Percentiles rank a stretch among this genome's conserved stretches.
Evolutionary conservation across 352 stramenopile genomes (phyloP).

Genomic region (Phytophthora pisi): DNA sequence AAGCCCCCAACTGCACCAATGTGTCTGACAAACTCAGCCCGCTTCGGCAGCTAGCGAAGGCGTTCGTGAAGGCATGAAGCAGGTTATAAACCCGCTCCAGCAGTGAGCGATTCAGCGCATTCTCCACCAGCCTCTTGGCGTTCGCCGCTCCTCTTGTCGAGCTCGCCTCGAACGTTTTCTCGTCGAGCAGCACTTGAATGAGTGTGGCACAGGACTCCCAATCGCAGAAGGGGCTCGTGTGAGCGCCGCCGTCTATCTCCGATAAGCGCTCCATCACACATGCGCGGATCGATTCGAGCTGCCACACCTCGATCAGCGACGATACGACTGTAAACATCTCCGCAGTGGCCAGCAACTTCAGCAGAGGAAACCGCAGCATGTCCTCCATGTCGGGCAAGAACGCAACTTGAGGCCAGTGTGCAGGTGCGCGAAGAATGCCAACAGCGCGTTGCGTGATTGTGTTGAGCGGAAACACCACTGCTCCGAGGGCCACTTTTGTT

Average conservation of each 20-base stretch:
- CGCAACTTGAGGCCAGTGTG: constrained; percentile 40
- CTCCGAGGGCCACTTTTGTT: constrained; percentile 42
- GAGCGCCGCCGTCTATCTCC: constrained; percentile 16
- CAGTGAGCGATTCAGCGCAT: constrained; percentile 39
- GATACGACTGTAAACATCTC: constrained; percentile 45
- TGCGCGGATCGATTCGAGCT: constrained; percentile 29
- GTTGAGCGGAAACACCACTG: constrained; percentile 53
- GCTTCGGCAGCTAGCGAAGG: constrained; percentile 30
- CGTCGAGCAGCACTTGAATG: constrained; percentile 50
- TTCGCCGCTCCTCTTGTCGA: constrained; percentile 34
- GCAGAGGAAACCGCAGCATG: constrained; percentile 52
- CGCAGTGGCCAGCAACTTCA: constrained; percentile 42
- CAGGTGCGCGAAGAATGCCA: constrained; percentile 40
- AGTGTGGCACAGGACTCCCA: constrained; percentile 43
- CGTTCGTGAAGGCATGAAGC: constrained; percentile 44
- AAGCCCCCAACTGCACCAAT: constrained; percentile 46
- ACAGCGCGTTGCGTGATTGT: constrained; percentile 43
- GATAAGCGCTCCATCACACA: constrained; percentile 27
- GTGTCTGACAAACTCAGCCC: constrained; percentile 45
- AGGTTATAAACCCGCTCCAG: constrained; percentile 53
- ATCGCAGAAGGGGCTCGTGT: constrained; percentile 34
- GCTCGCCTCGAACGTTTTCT: constrained; percentile 38
- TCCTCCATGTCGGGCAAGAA: constrained; percentile 56
- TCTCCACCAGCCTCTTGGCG: constrained; percentile 37
- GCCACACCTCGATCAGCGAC: constrained; percentile 46